These are phyloP conservation scores for Zasmidium citrigriseum DNA, from an alignment of 2,329 filamentous ascomycete species.

Conservation along the genomic window DNA sequence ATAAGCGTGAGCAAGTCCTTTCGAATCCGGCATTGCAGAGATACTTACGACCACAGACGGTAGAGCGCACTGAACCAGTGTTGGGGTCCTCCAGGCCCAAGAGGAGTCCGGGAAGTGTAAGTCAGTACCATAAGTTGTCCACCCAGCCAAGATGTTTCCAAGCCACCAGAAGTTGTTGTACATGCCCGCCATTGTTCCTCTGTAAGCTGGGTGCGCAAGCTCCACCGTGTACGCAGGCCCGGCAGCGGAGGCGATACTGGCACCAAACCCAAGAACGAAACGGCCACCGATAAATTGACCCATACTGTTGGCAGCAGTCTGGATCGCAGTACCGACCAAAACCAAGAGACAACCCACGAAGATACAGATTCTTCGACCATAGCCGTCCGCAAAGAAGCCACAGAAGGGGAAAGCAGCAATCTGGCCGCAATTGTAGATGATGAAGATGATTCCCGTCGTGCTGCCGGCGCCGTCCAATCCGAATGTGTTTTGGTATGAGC, in stretches of 20 bases:
- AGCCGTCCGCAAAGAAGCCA: constrained; percentile 42
- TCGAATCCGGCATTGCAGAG: too few species aligned
- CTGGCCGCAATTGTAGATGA: constrained; percentile 50
- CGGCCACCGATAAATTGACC: constrained; percentile 55
- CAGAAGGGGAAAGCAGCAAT: constrained; percentile 53
- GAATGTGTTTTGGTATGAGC: constrained; percentile 53
- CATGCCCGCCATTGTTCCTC: constrained; percentile 62
- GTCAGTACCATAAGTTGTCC: constrained; percentile 30
- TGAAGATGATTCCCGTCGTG: constrained; percentile 50
- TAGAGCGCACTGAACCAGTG: constrained; percentile 36
- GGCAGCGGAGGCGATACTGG: constrained; percentile 56
- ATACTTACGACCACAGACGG: constrained; percentile 43
- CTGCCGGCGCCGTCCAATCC: constrained; percentile 50
- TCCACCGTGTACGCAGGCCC: constrained; percentile 64
- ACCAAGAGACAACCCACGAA: constrained; percentile 58
- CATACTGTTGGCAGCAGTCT: constrained; percentile 49
- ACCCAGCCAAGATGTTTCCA: constrained; percentile 57
- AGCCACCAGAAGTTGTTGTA: constrained; percentile 50
- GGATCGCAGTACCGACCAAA: constrained; percentile 54
- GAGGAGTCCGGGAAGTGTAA: constrained; percentile 27
- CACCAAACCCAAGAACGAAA: constrained; percentile 50
- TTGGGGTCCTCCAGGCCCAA: constrained; percentile 50
- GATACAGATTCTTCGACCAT: constrained; percentile 57
- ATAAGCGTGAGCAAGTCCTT: not conserved
- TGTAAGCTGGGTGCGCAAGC: constrained; percentile 61